These are phyloP conservation scores for Allodekkera sacchari DNA, from an alignment of 805 yeast genomes.

Conservation along the genomic window DNA sequence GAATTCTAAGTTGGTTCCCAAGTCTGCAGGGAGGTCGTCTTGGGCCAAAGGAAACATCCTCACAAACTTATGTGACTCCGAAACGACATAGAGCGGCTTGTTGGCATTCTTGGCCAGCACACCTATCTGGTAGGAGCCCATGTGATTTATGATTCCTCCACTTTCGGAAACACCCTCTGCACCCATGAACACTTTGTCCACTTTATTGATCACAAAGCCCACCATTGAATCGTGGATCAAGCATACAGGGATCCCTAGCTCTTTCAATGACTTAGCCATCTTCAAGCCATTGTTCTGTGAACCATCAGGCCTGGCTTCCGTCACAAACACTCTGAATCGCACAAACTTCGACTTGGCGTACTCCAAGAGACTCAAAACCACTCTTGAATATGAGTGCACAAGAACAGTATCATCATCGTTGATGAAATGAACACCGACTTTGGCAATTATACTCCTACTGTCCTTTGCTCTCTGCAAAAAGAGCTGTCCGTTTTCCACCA, in stretches of 20 bases:
- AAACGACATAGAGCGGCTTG: constrained; percentile 88
- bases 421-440: constrained; percentile 79
- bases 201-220: constrained; percentile 83
- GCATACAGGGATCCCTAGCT: constrained; percentile 75
- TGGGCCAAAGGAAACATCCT: constrained; percentile 93
- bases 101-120: constrained; percentile 84
- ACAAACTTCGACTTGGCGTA: constrained; percentile 72
- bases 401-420: constrained; percentile 87
- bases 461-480: constrained; percentile 89
- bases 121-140: constrained; percentile 93
- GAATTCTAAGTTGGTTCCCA: constrained; percentile 31
- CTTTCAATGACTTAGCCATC: constrained; percentile 62
- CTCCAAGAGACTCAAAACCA: constrained; percentile 66
- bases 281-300: constrained; percentile 68
- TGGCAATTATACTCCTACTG: constrained; percentile 80
- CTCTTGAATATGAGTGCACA: constrained; percentile 89
- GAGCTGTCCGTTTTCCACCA: constrained; percentile 88
- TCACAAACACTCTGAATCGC: constrained; percentile 83
- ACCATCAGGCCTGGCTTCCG: constrained; percentile 84
- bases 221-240: constrained; percentile 89
- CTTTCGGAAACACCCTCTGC: constrained; percentile 99
- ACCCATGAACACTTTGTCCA: constrained; percentile 90
- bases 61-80: constrained; percentile 94
- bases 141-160: constrained; percentile 94
- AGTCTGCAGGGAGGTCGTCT: constrained; percentile 65